phyloP scores from a whole-genome alignment of 2,329 filamentous ascomycete species.

The Orbilia brochopaga region DNA sequence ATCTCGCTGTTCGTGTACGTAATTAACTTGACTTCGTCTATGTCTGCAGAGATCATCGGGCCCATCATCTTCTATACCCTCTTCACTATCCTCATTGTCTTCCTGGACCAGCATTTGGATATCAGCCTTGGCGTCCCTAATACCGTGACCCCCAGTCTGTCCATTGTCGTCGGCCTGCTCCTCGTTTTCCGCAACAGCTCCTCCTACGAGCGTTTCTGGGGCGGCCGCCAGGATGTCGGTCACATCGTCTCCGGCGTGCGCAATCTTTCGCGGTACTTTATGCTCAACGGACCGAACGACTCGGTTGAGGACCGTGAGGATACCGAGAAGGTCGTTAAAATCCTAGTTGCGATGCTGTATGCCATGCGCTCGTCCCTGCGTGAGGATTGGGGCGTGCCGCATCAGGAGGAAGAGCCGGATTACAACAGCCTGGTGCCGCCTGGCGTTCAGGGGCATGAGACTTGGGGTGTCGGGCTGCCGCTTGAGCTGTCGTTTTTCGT shows the following conservation, averaged over 20 bases:
- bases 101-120: conserved; percentile 63
- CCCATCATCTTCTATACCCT: conserved; percentile 66
- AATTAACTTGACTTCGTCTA: too few species aligned
- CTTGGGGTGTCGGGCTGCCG: conserved; percentile 66
- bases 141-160: conserved; percentile 67
- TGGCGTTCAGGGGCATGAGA: conserved; percentile 64
- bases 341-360: conserved; percentile 67
- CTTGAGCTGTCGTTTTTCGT: conserved; percentile 67
- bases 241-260: conserved; percentile 65
- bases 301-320: conserved; percentile 62
- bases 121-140: conserved; percentile 64
- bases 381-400: conserved; percentile 65
- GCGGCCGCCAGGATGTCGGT: conserved; percentile 65
- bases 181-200: conserved; percentile 71
- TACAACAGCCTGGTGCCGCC: conserved; percentile 62
- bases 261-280: conserved; percentile 66
- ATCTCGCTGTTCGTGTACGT: too few species aligned
- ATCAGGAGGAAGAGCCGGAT: conserved; percentile 57
- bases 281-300: conserved; percentile 56
- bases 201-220: conserved; percentile 71
- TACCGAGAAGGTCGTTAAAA: conserved; percentile 57
- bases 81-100: conserved; percentile 67
- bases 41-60: conserved; percentile 61
- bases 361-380: conserved; percentile 70
- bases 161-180: conserved; percentile 71